Base-by-base conservation (phyloP, 805 yeast species). In the Candida boleticola region DNA sequence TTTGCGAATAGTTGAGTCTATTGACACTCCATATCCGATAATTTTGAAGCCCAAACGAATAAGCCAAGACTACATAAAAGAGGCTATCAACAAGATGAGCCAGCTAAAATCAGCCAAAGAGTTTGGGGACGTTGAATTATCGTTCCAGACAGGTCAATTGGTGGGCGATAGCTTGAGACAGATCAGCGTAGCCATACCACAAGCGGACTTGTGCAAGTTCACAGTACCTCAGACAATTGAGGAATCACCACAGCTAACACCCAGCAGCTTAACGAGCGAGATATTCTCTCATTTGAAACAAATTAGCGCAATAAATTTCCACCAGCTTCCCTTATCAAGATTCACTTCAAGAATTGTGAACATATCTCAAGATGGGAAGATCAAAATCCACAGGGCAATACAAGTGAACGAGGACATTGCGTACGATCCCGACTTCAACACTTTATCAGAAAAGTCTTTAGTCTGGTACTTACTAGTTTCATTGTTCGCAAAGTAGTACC, bases 351-450 rank as follows among this genome's bases (percentile, higher is more conserved):
- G 43, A 13, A 32, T 59, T 13, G 26, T 60, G 11, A 49, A 47
- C 36, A 37, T 61, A 5, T 46, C 55, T 2, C 42, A 40, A 6
- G 64, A 61, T 13, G 66, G 64, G 11, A 54, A 44, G 35, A 32
- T 60, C 17, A 55, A 51, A 29, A 36, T 60, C 14, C 42, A 40
- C 21, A 41, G 50, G 27, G 41, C 36, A 6, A 46, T 34, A 5
- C 22, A 22, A 5, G 18, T 5, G 9, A 9, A 22, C 13, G 18
- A 25, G 5, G 18, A 35, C 11, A 13, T 33, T 17, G 14, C 21
- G 21, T 7, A 10, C 10, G 21, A 14, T 6, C 18, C 6, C 23
- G 18, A 21, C 36, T 17, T 23, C 39, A 34, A 30, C 17, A 26
- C 9, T 5, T 10, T 17, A 21, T 22, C 14, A 6, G 16, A 11